Percentiles rank a stretch among this genome's conserved stretches.
Conservation (phyloP, 768 basidiomycete species). For the Mycena epipterygia region DNA sequence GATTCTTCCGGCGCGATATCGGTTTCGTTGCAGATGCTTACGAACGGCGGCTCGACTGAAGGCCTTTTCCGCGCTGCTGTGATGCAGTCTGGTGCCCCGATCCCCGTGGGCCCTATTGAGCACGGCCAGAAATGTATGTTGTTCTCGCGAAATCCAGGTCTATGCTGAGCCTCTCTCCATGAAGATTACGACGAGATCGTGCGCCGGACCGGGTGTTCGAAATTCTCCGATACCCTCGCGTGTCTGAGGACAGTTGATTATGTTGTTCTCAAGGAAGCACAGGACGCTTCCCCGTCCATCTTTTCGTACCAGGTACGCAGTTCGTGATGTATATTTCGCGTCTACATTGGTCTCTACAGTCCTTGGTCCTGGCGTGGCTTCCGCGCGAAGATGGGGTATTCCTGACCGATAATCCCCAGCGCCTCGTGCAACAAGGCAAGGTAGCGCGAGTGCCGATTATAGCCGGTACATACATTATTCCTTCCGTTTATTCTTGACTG, state of each 20-base stretch:
- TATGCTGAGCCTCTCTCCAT: neutral
- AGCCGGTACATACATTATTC: slow-evolving; percentile 48
- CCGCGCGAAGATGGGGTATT: slow-evolving; percentile 66
- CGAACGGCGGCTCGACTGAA: slow-evolving; percentile 58
- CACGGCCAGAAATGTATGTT: slow-evolving; percentile 54
- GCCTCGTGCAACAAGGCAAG: slow-evolving; percentile 55
- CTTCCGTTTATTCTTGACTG: neutral
- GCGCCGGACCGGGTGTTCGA: slow-evolving; percentile 54
- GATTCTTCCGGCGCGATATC: slow-evolving; percentile 71
- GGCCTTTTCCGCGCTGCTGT: slow-evolving; percentile 64
- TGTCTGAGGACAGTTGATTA: slow-evolving; percentile 59
- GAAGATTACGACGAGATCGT: slow-evolving; percentile 59
- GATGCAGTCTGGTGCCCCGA: slow-evolving; percentile 64
- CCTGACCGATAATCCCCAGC: slow-evolving; percentile 57
- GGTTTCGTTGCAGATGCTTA: slow-evolving; percentile 62
- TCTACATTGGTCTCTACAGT: slow-evolving; percentile 41
- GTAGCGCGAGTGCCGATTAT: slow-evolving; percentile 65
- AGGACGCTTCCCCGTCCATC: slow-evolving; percentile 56
- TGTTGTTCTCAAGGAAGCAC: slow-evolving; percentile 53
- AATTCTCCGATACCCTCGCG: slow-evolving; percentile 54
- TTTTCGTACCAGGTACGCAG: slow-evolving; percentile 56
- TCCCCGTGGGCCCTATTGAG: slow-evolving; percentile 60
- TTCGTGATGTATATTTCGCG: neutral
- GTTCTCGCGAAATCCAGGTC: neutral
- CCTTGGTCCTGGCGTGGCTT: slow-evolving; percentile 57